phyloP scores from a whole-genome alignment of 2,329 filamentous ascomycete species.

The Colletotrichum magnum region DNA sequence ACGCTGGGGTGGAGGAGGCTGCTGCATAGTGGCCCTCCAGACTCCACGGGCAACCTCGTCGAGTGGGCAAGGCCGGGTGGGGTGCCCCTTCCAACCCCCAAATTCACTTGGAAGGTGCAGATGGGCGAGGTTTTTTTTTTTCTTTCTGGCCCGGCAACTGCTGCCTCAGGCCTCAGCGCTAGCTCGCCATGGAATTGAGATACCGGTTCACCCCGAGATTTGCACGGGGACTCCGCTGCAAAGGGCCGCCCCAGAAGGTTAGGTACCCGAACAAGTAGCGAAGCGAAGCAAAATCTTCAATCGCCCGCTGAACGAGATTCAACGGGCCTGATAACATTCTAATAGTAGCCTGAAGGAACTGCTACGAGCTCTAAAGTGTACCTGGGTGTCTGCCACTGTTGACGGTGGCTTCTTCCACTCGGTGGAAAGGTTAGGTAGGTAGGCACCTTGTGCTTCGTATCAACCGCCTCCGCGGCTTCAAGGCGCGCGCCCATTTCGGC shows the following conservation, averaged over 20 bases:
- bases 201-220: slow-evolving; percentile 44
- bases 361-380: too few species aligned
- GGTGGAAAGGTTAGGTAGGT: too few species aligned
- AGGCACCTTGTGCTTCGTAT: too few species aligned
- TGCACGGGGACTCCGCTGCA: slow-evolving; percentile 40
- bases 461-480: slow-evolving; percentile 11
- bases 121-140: slow-evolving; percentile 23
- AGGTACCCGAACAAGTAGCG: too few species aligned
- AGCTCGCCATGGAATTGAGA: slow-evolving; percentile 41
- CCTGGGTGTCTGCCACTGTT: too few species aligned
- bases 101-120: slow-evolving; percentile 35
- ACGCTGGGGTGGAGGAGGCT: slow-evolving; percentile 42
- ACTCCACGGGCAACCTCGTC: slow-evolving; percentile 18
- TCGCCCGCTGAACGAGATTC: too few species aligned
- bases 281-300: too few species aligned
- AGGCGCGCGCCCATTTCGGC: slow-evolving; percentile 21
- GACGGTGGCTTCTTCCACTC: not conserved
- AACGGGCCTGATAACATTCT: too few species aligned
- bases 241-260: not conserved
- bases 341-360: too few species aligned
- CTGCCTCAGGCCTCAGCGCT: slow-evolving; percentile 41
- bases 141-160: slow-evolving; percentile 33
- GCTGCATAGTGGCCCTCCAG: slow-evolving; percentile 11
- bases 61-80: slow-evolving; percentile 24
- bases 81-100: slow-evolving; percentile 38